Evolutionary conservation across 148 eudicot genomes (phyloP), one percentile per base, ranked within the genome.

Genomic region (Limonium bicolor): DNA sequence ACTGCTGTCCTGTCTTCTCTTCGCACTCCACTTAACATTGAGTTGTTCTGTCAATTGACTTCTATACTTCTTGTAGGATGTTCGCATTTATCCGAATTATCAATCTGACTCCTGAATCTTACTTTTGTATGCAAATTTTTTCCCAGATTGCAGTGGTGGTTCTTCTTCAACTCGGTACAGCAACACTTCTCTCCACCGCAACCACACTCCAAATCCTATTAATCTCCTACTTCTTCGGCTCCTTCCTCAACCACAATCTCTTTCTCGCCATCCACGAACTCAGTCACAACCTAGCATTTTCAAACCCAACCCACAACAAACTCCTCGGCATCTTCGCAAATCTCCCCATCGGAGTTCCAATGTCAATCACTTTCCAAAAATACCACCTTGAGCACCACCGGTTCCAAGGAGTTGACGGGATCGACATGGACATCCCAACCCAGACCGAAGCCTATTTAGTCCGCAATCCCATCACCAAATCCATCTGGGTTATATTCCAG

Each of bases 351-450:
- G 94, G 96, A 8, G 94, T 87, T 11, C 96, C 96, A 21, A 79
- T 87, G 94, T 83, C 96, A 2, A 62, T 87, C 58, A 87, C 96
- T 41, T 87, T 87, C 83, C 96, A 87, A 64, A 87, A 87, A 56
- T 87, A 87, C 26, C 96, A 87, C 51, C 80, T 87, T 3, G 96
- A 87, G 69, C 96, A 87, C 63, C 96, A 87, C 36, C 69, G 86
- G 2, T 87, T 59, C 51, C 96, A 87, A 70, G 96, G 96, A 20
- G 83, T 82, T 0, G 96, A 87, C 42, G 96, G 83, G 15, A 14
- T 82, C 9, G 96, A 87, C 69, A 79, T 82, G 96, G 96, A 87
- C 53, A 62, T 87, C 38, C 96, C 96, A 37, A 87, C 74, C 71
- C 61, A 56, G 32, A 39, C 68, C 0, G 96, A 87, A 66, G 78